Evolutionary conservation across 139 green algal genomes (phyloP), one percentile per base, ranked within the genome.

Genomic region (Coelastrella sp.): DNA sequence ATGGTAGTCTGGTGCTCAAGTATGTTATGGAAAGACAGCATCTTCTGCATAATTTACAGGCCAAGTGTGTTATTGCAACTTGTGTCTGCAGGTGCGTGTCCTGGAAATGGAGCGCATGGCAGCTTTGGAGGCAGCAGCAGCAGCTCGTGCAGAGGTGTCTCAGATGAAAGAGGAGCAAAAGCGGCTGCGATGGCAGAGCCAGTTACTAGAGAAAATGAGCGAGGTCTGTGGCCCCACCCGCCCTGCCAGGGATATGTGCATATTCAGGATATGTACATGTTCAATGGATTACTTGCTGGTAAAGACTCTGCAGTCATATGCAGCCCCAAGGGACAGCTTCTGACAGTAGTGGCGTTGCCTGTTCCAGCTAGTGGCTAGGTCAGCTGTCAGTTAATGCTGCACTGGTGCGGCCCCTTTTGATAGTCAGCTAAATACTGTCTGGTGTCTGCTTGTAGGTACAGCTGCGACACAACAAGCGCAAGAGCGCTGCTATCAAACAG

Each of bases 161-260:
- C 82, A 90, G 83, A 84, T 94, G 41, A 79, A 86, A 32, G 87
- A 92, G 72, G 89, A 81, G 43, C 86, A 86, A 30, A 57, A 83
- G 25, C 90, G 90, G 84, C 87, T 94, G 77, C 83, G 92, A 81
- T 92, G 89, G 91, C 91, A 94, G 86, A 89, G 79, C 60, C 89
- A 90, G 84, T 86, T 94, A 85, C 79, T 94, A 73, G 89, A 94
- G 72, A 88, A 89, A 34, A 94, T 94, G 91, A 91, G 84, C 8
- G 88, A 94, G 84, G 89, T 94, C 30, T 32, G 87, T n/a, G n/a
- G n/a, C n/a, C n/a, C n/a, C n/a, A n/a, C n/a, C n/a, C n/a, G n/a
- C n/a, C n/a, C n/a, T n/a, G n/a, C n/a, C n/a, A n/a, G n/a, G n/a
- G n/a, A n/a, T n/a, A n/a, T n/a, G n/a, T n/a, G n/a, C n/a, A n/a